Conservation (phyloP, 257 asterid species). For the Perilla frutescens region DNA sequence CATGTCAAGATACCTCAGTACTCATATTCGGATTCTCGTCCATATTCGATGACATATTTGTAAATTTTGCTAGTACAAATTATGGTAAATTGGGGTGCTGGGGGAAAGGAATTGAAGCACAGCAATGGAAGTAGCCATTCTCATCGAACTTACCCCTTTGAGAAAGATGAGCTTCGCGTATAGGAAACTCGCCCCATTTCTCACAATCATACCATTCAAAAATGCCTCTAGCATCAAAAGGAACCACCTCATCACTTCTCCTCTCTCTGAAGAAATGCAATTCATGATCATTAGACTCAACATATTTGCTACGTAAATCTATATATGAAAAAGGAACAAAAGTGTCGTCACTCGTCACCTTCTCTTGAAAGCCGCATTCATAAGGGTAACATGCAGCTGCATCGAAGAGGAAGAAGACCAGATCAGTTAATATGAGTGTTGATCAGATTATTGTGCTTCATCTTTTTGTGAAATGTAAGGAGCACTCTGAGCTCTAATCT, state of each 20-base stretch:
- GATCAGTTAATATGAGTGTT: neutral
- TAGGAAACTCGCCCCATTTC: conserved; percentile 85
- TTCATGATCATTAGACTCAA: neutral
- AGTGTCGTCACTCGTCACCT: conserved; percentile 44
- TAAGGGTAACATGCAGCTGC: conserved; percentile 96
- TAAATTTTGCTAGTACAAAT: no score
- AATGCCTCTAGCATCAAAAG: conserved; percentile 80
- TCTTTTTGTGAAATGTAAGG: no score
- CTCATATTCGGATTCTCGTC: no score
- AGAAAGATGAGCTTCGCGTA: conserved; percentile 89
- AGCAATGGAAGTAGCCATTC: conserved; percentile 86
- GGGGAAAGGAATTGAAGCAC: conserved; percentile 89
- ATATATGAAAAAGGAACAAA: neutral
- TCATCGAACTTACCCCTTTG: conserved; percentile 74
- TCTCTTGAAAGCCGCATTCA: conserved; percentile 81
- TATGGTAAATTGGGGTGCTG: neutral
- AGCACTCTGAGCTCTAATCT: neutral
- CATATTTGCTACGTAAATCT: neutral
- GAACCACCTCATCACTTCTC: conserved; percentile 41
- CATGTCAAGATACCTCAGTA: no score
- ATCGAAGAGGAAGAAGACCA: conserved; percentile 32
- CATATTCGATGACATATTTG: no score
- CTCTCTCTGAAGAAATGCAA: conserved; percentile 40
- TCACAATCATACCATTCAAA: conserved; percentile 68
- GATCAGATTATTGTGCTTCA: neutral